These are phyloP conservation scores for Cairneyella variabilis DNA, from an alignment of 495 filamentous ascomycete genomes.

Conservation along the genomic window DNA sequence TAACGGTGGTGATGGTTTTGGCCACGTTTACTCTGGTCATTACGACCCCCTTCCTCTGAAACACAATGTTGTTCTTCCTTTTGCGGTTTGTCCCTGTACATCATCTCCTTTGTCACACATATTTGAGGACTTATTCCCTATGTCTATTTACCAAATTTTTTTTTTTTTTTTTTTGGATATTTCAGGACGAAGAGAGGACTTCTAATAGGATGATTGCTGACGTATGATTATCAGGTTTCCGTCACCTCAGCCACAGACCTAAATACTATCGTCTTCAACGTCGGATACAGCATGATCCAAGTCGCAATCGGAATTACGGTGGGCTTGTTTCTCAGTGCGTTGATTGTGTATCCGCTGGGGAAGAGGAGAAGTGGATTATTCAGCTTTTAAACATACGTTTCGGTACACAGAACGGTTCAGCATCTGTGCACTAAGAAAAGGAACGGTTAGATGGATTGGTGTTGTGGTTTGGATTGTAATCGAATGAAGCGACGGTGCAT, in stretches of 20 bases:
- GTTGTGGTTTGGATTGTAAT: no score
- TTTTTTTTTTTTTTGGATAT: slow-evolving; percentile 6
- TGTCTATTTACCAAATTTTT: background rate
- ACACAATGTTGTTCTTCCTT: slow-evolving; percentile 1
- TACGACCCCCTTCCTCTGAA: background rate
- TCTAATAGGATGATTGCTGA: background rate
- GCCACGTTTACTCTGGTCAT: background rate
- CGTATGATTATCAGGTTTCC: slow-evolving; percentile 4
- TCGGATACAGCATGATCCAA: slow-evolving; percentile 84
- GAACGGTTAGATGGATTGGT: no score
- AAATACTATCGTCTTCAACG: slow-evolving; percentile 73
- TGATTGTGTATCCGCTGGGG: slow-evolving; percentile 87
- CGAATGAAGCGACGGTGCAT: no score
- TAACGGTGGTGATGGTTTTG: slow-evolving; percentile 7
- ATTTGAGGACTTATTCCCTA: slow-evolving; percentile 3
- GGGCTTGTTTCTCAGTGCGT: slow-evolving; percentile 78
- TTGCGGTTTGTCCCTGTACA: slow-evolving; percentile 6
- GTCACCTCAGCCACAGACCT: slow-evolving; percentile 29
- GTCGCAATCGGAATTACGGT: slow-evolving; percentile 92
- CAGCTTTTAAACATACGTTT: slow-evolving; percentile 57
- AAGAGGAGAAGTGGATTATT: slow-evolving; percentile 89
- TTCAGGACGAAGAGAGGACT: slow-evolving; percentile 10
- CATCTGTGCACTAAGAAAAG: no score
- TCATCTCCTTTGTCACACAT: slow-evolving; percentile 5
- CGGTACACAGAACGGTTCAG: background rate